A percentile compares a stretch with the other conserved stretches of the same genome.
phyloP scores from a whole-genome alignment of 257 asterid species.

The Avicennia marina region DNA sequence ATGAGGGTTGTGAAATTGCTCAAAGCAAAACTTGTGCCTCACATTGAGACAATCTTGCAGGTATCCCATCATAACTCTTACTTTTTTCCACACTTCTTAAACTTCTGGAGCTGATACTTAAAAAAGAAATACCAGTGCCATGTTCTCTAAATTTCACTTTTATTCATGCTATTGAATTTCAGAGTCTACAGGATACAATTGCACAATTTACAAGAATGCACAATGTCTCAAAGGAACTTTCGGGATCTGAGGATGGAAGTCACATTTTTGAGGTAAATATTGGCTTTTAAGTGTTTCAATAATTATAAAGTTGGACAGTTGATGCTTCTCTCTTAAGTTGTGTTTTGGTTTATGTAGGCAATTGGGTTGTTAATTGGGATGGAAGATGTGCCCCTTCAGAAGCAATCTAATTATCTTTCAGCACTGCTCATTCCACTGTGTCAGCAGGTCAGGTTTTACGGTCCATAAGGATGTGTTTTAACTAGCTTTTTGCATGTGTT shows the following conservation, averaged over 20 bases:
- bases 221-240: conserved; percentile 39
- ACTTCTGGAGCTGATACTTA: not conserved
- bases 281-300: conserved; percentile 4
- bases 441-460: conserved; percentile 65
- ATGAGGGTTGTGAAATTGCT: conserved; percentile 91
- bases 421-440: conserved; percentile 86
- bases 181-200: conserved; percentile 82
- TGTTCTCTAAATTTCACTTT: not conserved
- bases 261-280: conserved; percentile 80
- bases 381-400: conserved; percentile 90
- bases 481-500: not conserved
- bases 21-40: conserved; percentile 82
- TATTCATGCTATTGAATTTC: conserved; percentile 1
- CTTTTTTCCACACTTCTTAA: not conserved
- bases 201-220: conserved; percentile 65
- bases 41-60: conserved; percentile 89
- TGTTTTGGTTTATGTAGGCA: conserved; percentile 45
- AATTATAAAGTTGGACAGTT: conserved; percentile 2
- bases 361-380: conserved; percentile 94
- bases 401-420: conserved; percentile 79
- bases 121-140: not conserved
- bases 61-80: conserved; percentile 27
- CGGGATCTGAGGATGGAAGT: conserved; percentile 86
- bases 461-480: not conserved
- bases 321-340: conserved; percentile 6